Evolutionary conservation across 2,329 filamentous ascomycete species (phyloP).

Genomic region (Elsinoe perseae): DNA sequence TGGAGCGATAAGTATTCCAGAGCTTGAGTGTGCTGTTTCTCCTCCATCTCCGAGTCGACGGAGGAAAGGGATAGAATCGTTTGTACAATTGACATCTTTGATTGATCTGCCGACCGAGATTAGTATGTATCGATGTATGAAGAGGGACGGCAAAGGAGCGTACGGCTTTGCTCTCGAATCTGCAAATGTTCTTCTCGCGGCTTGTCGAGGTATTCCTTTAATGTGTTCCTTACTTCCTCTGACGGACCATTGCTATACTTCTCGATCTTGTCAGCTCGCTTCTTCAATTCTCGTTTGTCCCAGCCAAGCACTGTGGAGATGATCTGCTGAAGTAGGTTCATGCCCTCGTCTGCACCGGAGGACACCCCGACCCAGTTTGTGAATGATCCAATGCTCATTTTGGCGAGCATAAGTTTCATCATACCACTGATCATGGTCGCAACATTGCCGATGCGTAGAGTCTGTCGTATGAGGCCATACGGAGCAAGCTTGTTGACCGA

Average conservation of each 20-base stretch:
- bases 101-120: constrained; percentile 20
- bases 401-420: constrained; percentile 65
- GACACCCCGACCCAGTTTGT: constrained; percentile 75
- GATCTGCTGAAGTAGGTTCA: constrained; percentile 72
- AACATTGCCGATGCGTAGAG: constrained; percentile 67
- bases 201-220: constrained; percentile 48
- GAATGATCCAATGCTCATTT: constrained; percentile 63
- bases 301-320: constrained; percentile 64
- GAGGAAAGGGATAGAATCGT: constrained; percentile 54
- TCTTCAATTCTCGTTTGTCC: constrained; percentile 64
- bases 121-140: background rate
- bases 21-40: constrained; percentile 55
- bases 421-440: constrained; percentile 74
- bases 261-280: constrained; percentile 57
- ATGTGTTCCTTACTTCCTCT: constrained; percentile 53
- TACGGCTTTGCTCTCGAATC: constrained; percentile 49
- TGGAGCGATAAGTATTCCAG: constrained; percentile 63
- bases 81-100: constrained; percentile 55
- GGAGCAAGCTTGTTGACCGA: constrained; percentile 62
- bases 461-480: constrained; percentile 64
- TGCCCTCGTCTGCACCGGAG: constrained; percentile 63
- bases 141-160: constrained; percentile 19
- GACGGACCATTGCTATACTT: constrained; percentile 51
- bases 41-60: constrained; percentile 42
- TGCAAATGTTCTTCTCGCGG: constrained; percentile 51